These are phyloP conservation scores for Mycosphaerella sp. DNA, from an alignment of 2,329 filamentous ascomycete species.

Conservation along the genomic window DNA sequence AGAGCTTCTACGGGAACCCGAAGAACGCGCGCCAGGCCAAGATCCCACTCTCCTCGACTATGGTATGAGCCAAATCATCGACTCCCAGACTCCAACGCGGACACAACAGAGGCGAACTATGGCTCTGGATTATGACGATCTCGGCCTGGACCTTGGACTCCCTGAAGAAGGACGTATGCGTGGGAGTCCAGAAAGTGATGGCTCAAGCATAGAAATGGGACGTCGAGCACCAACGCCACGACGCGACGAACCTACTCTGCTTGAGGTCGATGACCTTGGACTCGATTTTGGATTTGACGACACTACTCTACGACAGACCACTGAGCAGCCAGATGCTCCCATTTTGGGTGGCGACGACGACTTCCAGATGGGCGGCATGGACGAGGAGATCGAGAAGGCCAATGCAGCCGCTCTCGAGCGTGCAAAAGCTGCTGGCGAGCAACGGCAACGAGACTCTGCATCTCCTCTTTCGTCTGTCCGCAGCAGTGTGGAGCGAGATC, in stretches of 20 bases:
- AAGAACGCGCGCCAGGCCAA: constrained; percentile 30
- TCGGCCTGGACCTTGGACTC: constrained; percentile 62
- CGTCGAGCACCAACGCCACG: constrained; percentile 65
- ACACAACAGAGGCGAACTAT: constrained; percentile 22
- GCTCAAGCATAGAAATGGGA: constrained; percentile 72
- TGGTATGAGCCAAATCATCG: constrained; percentile 68
- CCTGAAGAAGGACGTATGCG: constrained; percentile 37
- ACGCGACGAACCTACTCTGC: constrained; percentile 52
- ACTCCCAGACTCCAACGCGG: constrained; percentile 29
- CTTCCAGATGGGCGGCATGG: constrained; percentile 42
- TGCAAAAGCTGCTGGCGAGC: constrained; percentile 41
- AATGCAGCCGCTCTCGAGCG: constrained; percentile 30
- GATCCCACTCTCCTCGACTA: constrained; percentile 49
- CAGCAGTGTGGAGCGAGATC: constrained; percentile 51
- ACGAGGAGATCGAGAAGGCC: constrained; percentile 38
- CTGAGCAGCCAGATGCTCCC: constrained; percentile 15
- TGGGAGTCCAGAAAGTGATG: constrained; percentile 25
- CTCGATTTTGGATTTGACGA: constrained; percentile 42
- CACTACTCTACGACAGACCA: constrained; percentile 26
- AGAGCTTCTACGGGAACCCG: constrained; percentile 56
- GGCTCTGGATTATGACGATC: constrained; percentile 52
- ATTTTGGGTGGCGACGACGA: constrained; percentile 32
- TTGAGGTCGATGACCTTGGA: constrained; percentile 53
- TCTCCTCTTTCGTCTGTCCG: constrained; percentile 52
- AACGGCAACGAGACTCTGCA: constrained; percentile 41